Conservation (phyloP, 352 stramenopile genomes). For the Globisporangium takayamanum region DNA sequence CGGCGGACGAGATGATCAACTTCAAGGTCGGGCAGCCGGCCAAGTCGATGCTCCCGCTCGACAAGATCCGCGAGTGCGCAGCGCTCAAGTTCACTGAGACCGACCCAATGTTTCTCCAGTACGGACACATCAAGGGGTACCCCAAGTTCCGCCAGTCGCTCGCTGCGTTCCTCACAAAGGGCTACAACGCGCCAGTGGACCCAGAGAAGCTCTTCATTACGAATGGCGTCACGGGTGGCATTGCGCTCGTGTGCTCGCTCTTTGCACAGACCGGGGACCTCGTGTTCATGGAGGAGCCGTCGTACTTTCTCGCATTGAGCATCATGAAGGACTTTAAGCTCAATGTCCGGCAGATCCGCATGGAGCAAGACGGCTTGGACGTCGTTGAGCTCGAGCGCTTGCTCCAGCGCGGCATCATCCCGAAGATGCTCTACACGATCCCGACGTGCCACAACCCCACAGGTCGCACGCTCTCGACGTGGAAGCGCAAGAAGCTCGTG, state of each 20-base stretch:
- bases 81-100: conserved; percentile 79
- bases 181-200: conserved; percentile 70
- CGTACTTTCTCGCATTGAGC: conserved; percentile 90
- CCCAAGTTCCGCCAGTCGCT: conserved; percentile 78
- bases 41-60: conserved; percentile 74
- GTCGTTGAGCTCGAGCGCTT: conserved; percentile 84
- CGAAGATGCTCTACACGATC: conserved; percentile 93
- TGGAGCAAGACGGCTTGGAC: conserved; percentile 85
- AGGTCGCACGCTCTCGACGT: conserved; percentile 75
- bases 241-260: conserved; percentile 88
- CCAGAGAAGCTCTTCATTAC: conserved; percentile 89
- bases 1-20: conserved; percentile 82
- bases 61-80: conserved; percentile 77
- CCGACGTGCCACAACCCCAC: conserved; percentile 94
- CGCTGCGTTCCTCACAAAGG: conserved; percentile 71
- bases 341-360: conserved; percentile 84
- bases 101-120: conserved; percentile 87
- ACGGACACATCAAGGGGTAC: conserved; percentile 86
- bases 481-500: conserved; percentile 85
- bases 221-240: conserved; percentile 89
- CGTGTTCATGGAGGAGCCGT: conserved; percentile 91
- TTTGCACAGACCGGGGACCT: conserved; percentile 85
- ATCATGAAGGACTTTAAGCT: conserved; percentile 95
- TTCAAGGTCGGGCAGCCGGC: conserved; percentile 88
- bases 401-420: conserved; percentile 63